phyloP scores from a whole-genome alignment of 257 asterid genomes.

The Coffea eugenioides region DNA sequence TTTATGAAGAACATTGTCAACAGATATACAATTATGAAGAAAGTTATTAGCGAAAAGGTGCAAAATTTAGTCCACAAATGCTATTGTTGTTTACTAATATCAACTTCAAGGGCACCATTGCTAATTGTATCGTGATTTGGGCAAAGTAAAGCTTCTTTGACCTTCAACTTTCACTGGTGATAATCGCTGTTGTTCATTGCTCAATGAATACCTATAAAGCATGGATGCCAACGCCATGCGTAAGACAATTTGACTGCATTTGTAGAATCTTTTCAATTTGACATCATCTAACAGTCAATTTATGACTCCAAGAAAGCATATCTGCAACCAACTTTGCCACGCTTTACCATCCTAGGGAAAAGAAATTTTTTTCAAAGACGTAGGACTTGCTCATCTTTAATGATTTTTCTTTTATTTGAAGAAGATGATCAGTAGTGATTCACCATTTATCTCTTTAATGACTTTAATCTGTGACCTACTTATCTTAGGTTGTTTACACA shows the following conservation, averaged over 20 bases:
- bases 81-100: background rate
- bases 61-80: background rate
- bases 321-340: background rate
- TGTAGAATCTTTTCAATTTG: background rate
- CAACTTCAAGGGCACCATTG: background rate
- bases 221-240: slow-evolving; percentile 13
- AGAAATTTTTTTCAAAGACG: background rate
- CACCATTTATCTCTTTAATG: no score
- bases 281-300: background rate
- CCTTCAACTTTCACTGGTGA: background rate
- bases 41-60: background rate
- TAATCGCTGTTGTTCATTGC: background rate
- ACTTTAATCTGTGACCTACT: no score
- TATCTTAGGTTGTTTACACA: no score
- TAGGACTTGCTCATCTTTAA: background rate
- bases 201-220: background rate
- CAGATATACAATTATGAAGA: background rate
- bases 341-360: background rate
- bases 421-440: no score
- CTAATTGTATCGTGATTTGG: background rate
- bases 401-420: no score
- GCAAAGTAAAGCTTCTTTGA: background rate
- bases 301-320: background rate
- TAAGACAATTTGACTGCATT: slow-evolving; percentile 2
- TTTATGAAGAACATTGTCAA: background rate